phyloP scores from a whole-genome alignment of 2,329 filamentous ascomycete species.

The Aspergillus transmontanensis region DNA sequence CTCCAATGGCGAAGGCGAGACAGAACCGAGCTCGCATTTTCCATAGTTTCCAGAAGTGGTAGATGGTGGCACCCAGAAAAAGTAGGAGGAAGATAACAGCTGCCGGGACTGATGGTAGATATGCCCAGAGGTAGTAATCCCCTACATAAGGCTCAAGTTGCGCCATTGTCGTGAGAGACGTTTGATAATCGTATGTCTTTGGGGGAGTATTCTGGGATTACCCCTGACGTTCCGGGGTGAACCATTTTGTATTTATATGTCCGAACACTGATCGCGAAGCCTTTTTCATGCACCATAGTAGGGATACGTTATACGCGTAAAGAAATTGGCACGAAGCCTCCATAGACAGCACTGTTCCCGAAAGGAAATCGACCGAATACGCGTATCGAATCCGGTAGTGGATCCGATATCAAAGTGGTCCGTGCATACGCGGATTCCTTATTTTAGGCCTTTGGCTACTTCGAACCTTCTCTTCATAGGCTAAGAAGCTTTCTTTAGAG shows the following conservation, averaged over 20 bases:
- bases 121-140: constrained; percentile 29
- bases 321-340: not conserved
- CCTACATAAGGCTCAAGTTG: constrained; percentile 19
- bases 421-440: constrained; percentile 24
- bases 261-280: not conserved
- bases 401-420: constrained; percentile 4
- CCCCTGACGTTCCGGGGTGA: not conserved
- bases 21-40: constrained; percentile 33
- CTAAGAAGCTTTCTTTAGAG: not conserved
- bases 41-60: constrained; percentile 33
- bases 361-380: not conserved
- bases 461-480: not conserved
- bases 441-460: not conserved
- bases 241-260: not conserved
- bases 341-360: not conserved
- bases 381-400: constrained; percentile 14
- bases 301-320: not conserved
- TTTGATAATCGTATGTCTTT: constrained; percentile 3
- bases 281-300: not conserved
- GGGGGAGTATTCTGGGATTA: not conserved
- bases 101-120: constrained; percentile 30
- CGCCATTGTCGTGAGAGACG: constrained; percentile 15
- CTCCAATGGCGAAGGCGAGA: constrained; percentile 37
- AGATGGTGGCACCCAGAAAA: constrained; percentile 28
- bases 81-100: constrained; percentile 29